These are phyloP conservation scores for Flueggea neowawraea DNA, from an alignment of 441 rosid species.

Conservation along the genomic window DNA sequence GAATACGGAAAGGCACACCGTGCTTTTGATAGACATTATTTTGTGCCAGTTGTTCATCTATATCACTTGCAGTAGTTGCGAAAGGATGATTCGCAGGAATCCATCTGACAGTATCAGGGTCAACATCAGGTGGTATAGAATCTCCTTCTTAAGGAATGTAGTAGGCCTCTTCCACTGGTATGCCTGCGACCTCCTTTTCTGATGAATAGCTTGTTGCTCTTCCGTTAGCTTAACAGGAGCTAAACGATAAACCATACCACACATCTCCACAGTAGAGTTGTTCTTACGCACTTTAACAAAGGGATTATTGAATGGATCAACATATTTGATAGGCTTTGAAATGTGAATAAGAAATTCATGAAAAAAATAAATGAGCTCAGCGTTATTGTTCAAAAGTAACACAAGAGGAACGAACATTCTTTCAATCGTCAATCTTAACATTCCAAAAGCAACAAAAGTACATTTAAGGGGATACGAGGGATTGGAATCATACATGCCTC, in stretches of 20 bases:
- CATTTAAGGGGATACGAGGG: constrained; percentile 10
- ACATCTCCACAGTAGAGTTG: constrained; percentile 84
- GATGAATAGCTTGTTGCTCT: constrained; percentile 75
- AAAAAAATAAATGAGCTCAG: constrained; percentile 1
- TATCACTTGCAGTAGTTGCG: constrained; percentile 81
- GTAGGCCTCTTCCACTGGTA: constrained; percentile 97
- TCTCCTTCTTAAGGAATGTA: constrained; percentile 89
- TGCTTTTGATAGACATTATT: constrained; percentile 89
- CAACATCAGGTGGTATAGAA: constrained; percentile 79
- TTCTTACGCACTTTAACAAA: constrained; percentile 75
- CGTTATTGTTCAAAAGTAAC: not conserved
- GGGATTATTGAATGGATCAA: constrained; percentile 94
- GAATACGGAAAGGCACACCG: constrained; percentile 90
- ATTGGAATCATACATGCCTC: constrained; percentile 94
- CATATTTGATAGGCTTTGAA: constrained; percentile 73
- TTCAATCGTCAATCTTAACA: no score
- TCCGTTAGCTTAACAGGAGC: constrained; percentile 85
- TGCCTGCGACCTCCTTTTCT: constrained; percentile 91
- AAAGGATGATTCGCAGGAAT: constrained; percentile 98
- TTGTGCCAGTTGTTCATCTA: constrained; percentile 92
- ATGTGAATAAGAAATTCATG: constrained; percentile 33
- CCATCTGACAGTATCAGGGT: constrained; percentile 91
- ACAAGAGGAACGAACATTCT: not conserved
- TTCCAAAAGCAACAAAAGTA: not conserved
- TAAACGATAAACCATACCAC: constrained; percentile 79